Percentiles rank a stretch among this genome's conserved stretches.
phyloP scores from a whole-genome alignment of 179 eudicot genomes.

The Amaranthus tricolor region DNA sequence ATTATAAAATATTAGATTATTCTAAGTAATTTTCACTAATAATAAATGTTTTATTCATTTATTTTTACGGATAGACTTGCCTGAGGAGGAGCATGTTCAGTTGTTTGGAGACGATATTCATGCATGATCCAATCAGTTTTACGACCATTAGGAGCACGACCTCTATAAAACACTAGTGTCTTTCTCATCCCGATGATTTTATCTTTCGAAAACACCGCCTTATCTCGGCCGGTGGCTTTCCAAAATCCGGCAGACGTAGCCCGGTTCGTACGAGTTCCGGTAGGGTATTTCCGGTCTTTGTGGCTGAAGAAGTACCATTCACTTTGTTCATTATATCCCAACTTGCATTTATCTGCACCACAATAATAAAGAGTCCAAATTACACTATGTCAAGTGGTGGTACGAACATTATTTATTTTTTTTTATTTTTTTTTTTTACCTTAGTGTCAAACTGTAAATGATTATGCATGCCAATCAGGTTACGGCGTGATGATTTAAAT shows the following conservation, averaged over 20 bases:
- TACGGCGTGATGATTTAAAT: background rate
- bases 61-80: conserved; percentile 36
- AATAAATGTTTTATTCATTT: too few species aligned
- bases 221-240: conserved; percentile 95
- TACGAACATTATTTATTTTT: too few species aligned
- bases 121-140: conserved; percentile 95
- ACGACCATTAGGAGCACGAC: conserved; percentile 82
- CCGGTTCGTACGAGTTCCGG: conserved; percentile 77
- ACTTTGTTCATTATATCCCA: conserved; percentile 64
- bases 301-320: conserved; percentile 97
- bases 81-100: conserved; percentile 75
- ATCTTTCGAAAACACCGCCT: conserved; percentile 71
- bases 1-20: too few species aligned
- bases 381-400: background rate
- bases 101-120: conserved; percentile 78
- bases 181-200: conserved; percentile 86
- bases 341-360: conserved; percentile 62
- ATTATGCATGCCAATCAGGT: background rate
- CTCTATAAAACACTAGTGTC: conserved; percentile 83
- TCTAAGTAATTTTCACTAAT: too few species aligned
- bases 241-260: conserved; percentile 88
- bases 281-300: conserved; percentile 90
- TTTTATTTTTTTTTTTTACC: background rate
- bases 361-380: background rate
- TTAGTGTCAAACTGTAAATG: background rate